Conservation (phyloP, 1,139 yeast species). For the Yamadazyma mexicana region DNA sequence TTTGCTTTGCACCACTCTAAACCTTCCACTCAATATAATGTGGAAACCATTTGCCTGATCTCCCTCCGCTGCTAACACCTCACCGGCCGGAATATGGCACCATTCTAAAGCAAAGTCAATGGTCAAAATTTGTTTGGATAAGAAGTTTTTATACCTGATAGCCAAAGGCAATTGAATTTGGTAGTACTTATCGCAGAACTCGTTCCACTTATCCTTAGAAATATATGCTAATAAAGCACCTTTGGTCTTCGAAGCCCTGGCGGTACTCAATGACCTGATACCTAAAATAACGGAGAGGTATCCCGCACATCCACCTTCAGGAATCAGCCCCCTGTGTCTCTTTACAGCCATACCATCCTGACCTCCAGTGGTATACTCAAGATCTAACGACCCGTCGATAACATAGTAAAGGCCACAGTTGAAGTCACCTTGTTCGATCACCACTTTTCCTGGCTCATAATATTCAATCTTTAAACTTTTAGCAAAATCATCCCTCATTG, state of each 20-base stretch:
- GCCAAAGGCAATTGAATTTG: conserved; percentile 78
- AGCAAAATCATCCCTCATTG: conserved; percentile 63
- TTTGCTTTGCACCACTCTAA: conserved; percentile 54
- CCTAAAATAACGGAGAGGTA: conserved; percentile 81
- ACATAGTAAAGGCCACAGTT: conserved; percentile 79
- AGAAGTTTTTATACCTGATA: conserved; percentile 60
- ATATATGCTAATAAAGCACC: conserved; percentile 71
- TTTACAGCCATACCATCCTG: conserved; percentile 16
- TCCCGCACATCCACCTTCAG: conserved; percentile 85
- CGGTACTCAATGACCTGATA: conserved; percentile 71
- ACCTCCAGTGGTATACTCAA: conserved; percentile 24
- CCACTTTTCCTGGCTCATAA: conserved; percentile 51
- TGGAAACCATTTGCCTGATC: conserved; percentile 92
- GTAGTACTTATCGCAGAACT: conserved; percentile 73
- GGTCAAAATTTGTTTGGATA: conserved; percentile 67
- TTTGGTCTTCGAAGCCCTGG: conserved; percentile 54
- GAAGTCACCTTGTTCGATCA: conserved; percentile 65
- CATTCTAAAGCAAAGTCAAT: conserved; percentile 94
- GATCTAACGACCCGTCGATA: conserved; percentile 73
- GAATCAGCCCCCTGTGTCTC: conserved; percentile 53
- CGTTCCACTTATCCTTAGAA: conserved; percentile 61
- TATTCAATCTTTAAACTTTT: conserved; percentile 57
- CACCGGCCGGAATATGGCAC: conserved; percentile 89
- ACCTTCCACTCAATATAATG: conserved; percentile 85
- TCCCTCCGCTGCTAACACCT: conserved; percentile 74